Percentiles rank a stretch among this genome's conserved stretches.
Evolutionary conservation across 1,139 yeast genomes (phyloP).

Genomic region (Pichia sp.): DNA sequence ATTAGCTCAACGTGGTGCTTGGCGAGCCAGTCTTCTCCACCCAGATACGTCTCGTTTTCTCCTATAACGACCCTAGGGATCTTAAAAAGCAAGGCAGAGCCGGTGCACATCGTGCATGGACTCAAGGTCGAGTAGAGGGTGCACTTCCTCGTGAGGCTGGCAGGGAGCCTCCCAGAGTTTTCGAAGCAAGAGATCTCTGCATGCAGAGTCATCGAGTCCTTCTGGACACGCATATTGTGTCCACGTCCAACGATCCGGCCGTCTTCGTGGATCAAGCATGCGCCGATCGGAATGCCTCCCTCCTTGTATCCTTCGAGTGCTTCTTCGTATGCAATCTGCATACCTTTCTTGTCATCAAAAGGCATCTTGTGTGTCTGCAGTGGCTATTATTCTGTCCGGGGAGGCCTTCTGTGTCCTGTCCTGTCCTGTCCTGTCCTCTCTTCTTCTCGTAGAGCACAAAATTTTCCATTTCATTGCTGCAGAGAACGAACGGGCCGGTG

Average conservation of each 20-base stretch:
- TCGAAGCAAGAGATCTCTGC: slow-evolving; percentile 89
- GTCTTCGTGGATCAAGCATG: slow-evolving; percentile 67
- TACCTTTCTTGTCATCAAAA: slow-evolving; percentile 60
- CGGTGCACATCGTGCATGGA: slow-evolving; percentile 94
- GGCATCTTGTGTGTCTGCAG: slow-evolving; percentile 33
- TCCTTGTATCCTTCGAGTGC: slow-evolving; percentile 61
- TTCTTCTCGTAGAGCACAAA: too few species aligned
- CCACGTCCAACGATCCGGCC: slow-evolving; percentile 83
- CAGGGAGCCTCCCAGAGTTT: slow-evolving; percentile 80
- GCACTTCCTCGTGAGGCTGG: slow-evolving; percentile 60
- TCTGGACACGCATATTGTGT: slow-evolving; percentile 84
- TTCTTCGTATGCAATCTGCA: slow-evolving; percentile 68
- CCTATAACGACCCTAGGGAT: slow-evolving; percentile 82
- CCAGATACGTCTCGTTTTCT: slow-evolving; percentile 74
- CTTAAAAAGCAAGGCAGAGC: slow-evolving; percentile 86
- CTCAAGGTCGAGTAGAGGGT: slow-evolving; percentile 88
- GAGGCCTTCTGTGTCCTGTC: too few species aligned
- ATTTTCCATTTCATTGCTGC: too few species aligned
- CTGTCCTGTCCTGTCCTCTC: too few species aligned
- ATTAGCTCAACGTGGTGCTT: slow-evolving; percentile 70
- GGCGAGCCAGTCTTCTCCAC: slow-evolving; percentile 68
- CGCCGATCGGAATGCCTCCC: slow-evolving; percentile 84
- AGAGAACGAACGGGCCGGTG: too few species aligned
- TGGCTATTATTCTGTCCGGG: not conserved
- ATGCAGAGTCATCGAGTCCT: slow-evolving; percentile 72